A percentile compares a stretch with the other conserved stretches of the same genome.
These are phyloP conservation scores for Helotiales sp. DNA, from an alignment of 2,329 filamentous ascomycete genomes.

Conservation along the genomic window DNA sequence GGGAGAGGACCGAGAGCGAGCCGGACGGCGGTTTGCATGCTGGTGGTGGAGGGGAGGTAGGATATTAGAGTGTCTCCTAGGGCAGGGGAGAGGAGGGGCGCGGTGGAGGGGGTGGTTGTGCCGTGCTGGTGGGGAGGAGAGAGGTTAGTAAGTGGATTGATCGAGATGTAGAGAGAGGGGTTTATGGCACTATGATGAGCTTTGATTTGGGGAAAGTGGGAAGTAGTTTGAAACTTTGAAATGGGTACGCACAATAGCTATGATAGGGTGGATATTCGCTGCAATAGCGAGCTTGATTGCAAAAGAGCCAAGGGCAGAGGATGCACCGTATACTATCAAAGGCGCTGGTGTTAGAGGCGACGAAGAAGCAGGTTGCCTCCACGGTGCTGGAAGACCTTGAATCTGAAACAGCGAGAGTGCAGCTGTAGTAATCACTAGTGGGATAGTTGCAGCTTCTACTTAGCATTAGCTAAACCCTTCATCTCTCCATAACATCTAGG, in stretches of 20 bases:
- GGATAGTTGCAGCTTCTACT: constrained; percentile 49
- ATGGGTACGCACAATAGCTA: constrained; percentile 60
- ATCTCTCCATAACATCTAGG: too few relatives aligned
- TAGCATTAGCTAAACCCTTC: constrained; percentile 28
- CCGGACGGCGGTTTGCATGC: constrained; percentile 41
- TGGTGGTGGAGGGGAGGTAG: constrained; percentile 54
- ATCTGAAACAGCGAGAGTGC: constrained; percentile 45
- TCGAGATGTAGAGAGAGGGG: too few relatives aligned
- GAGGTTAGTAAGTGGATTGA: too few relatives aligned
- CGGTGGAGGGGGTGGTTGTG: constrained; percentile 49
- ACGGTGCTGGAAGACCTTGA: constrained; percentile 46
- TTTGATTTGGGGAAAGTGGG: too few relatives aligned
- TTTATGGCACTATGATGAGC: too few relatives aligned
- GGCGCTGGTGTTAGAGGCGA: constrained; percentile 16
- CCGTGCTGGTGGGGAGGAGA: constrained; percentile 41
- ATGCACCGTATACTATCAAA: constrained; percentile 35
- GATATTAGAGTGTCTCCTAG: constrained; percentile 60
- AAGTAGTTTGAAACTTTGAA: too few relatives aligned
- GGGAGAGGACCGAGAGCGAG: constrained; percentile 12
- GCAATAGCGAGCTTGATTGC: constrained; percentile 55
- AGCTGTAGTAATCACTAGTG: constrained; percentile 48
- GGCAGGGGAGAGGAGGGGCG: constrained; percentile 51
- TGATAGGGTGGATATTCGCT: constrained; percentile 61
- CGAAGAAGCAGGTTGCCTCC: constrained; percentile 32
- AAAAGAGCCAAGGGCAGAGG: constrained; percentile 51